phyloP scores from a whole-genome alignment of 1,284 basidiomycete genomes.

The Pterula multifida region DNA sequence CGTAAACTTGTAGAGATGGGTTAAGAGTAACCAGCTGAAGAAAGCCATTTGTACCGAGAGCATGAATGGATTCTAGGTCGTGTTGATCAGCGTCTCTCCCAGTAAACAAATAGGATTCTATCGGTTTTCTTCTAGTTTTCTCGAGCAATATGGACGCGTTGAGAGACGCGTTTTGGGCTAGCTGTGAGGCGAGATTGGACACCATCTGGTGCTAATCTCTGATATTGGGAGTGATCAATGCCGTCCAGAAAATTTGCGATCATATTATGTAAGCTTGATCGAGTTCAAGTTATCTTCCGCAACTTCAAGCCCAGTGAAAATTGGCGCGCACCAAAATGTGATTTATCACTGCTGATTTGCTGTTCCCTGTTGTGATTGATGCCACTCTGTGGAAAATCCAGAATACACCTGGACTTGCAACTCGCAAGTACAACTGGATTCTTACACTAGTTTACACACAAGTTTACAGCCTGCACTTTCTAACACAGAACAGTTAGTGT shows the following conservation, averaged over 20 bases:
- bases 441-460: no score
- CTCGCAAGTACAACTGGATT: no score
- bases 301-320: no score
- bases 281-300: no score
- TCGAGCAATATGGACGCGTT: slow-evolving; percentile 71
- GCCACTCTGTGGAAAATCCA: no score
- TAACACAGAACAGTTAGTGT: no score
- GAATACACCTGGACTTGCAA: no score
- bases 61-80: slow-evolving; percentile 80
- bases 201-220: slow-evolving; percentile 29
- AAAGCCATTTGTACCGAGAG: slow-evolving; percentile 76
- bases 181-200: slow-evolving; percentile 75
- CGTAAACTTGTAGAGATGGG: slow-evolving; percentile 52
- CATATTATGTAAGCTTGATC: no score
- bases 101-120: slow-evolving; percentile 80
- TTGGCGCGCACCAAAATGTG: no score
- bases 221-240: neutral
- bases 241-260: neutral
- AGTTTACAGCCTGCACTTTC: no score
- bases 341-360: no score
- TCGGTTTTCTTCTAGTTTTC: slow-evolving; percentile 45
- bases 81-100: slow-evolving; percentile 69
- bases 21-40: slow-evolving; percentile 64
- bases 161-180: slow-evolving; percentile 71
- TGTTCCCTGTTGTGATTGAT: no score